Conservation (phyloP, 768 basidiomycete species). For the Trametes villosa region DNA sequence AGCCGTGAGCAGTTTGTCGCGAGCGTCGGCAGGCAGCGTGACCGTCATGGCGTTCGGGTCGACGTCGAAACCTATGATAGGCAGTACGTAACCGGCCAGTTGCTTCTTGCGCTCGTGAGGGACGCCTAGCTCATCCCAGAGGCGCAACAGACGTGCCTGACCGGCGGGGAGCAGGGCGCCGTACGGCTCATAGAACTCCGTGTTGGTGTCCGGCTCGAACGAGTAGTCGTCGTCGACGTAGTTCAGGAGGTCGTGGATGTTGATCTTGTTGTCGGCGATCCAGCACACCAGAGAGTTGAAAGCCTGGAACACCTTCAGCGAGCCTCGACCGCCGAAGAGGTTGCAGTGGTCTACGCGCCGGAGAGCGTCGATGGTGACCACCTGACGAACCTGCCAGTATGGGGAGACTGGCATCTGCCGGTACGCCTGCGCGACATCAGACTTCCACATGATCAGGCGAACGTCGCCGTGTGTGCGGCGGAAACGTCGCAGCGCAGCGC, state of each 20-base stretch:
- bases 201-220: conserved; percentile 24
- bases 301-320: conserved; percentile 31
- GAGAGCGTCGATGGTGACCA: conserved; percentile 34
- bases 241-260: conserved; percentile 10
- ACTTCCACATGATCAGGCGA: conserved; percentile 26
- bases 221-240: conserved; percentile 45
- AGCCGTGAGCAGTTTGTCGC: neutral
- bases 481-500: conserved; percentile 16
- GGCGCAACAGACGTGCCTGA: conserved; percentile 40
- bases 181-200: conserved; percentile 39
- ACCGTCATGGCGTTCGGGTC: conserved; percentile 40
- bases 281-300: conserved; percentile 40
- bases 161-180: conserved; percentile 30
- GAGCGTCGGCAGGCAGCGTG: conserved; percentile 21
- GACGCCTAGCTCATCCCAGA: conserved; percentile 46
- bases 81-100: conserved; percentile 36
- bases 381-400: conserved; percentile 40
- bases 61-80: conserved; percentile 45
- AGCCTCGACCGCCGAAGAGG: conserved; percentile 39
- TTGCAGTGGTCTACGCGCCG: conserved; percentile 38
- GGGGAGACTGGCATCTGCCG: conserved; percentile 31
- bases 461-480: neutral
- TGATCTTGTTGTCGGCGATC: conserved; percentile 35
- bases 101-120: conserved; percentile 47
- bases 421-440: conserved; percentile 31